Evolutionary conservation across 495 filamentous ascomycete genomes (phyloP).

Genomic region (Penicillium antarcticum): DNA sequence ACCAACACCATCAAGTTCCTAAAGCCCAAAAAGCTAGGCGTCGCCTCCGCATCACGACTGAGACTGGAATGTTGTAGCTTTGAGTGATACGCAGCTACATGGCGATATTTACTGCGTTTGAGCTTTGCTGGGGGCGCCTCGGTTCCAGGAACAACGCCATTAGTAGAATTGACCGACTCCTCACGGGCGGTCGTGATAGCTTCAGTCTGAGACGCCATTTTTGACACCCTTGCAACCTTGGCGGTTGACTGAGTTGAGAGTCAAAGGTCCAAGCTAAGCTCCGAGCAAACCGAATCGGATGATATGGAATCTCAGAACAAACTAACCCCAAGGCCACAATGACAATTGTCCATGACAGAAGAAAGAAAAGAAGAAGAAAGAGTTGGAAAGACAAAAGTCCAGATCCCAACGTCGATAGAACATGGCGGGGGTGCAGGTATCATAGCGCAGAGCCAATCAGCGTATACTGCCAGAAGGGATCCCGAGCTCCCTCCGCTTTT

Average conservation of each 20-base stretch:
- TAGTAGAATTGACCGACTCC: constrained; percentile 3
- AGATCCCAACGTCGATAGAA: background rate
- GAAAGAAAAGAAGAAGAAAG: background rate
- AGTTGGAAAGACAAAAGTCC: background rate
- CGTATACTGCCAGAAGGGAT: constrained; percentile 11
- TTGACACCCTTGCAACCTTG: constrained; percentile 1
- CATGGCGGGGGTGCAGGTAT: constrained; percentile 6
- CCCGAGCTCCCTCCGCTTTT: constrained; percentile 14
- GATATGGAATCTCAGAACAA: background rate
- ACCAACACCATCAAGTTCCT: constrained; percentile 95
- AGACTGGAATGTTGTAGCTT: constrained; percentile 69
- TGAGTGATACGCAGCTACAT: constrained; percentile 83
- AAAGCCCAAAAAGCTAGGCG: constrained; percentile 88
- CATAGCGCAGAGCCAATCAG: constrained; percentile 25
- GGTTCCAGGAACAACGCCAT: constrained; percentile 4
- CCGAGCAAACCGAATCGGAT: background rate
- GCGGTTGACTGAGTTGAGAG: background rate
- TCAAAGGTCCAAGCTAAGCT: background rate
- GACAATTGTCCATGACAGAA: background rate
- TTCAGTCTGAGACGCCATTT: constrained; percentile 19
- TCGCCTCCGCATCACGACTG: constrained; percentile 69
- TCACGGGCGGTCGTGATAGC: constrained; percentile 12
- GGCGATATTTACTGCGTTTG: constrained; percentile 67
- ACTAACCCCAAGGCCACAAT: background rate
- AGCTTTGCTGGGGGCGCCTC: constrained; percentile 6